Evolutionary conservation across 257 asterid species (phyloP).

Genomic region (Eustoma russellianum): DNA sequence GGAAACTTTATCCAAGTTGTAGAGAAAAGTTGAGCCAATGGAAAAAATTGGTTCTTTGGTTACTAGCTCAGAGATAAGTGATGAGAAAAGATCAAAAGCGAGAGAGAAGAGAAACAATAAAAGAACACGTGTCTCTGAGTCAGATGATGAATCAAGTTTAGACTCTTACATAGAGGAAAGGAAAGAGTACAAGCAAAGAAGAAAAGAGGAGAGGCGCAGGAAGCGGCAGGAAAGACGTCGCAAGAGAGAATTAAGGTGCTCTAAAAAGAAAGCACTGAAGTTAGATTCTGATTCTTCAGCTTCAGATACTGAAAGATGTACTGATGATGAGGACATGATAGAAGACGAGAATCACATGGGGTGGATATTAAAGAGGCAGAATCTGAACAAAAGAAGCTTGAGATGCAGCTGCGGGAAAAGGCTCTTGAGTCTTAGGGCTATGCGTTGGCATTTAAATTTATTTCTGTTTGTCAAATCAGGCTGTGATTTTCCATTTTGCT

Average conservation of each 20-base stretch:
- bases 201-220: slow-evolving; percentile 67
- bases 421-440: slow-evolving; percentile 94
- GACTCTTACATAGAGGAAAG: slow-evolving; percentile 65
- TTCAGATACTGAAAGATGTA: slow-evolving; percentile 37
- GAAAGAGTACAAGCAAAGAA: slow-evolving; percentile 73
- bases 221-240: slow-evolving; percentile 68
- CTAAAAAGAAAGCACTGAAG: slow-evolving; percentile 51
- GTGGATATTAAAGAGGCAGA: slow-evolving; percentile 34
- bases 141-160: slow-evolving; percentile 58
- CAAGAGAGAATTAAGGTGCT: slow-evolving; percentile 51
- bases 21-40: slow-evolving; percentile 35
- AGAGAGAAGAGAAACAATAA: slow-evolving; percentile 60
- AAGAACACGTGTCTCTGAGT: slow-evolving; percentile 35
- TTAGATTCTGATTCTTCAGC: slow-evolving; percentile 47
- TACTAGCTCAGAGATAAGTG: slow-evolving; percentile 44
- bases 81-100: slow-evolving; percentile 29
- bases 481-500: slow-evolving; percentile 17
- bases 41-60: slow-evolving; percentile 31
- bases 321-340: slow-evolving; percentile 47
- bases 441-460: slow-evolving; percentile 44
- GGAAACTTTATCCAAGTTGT: slow-evolving; percentile 22
- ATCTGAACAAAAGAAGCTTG: slow-evolving; percentile 72
- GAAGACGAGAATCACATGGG: slow-evolving; percentile 22
- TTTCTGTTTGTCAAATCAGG: slow-evolving; percentile 25
- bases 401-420: slow-evolving; percentile 92